A percentile compares a stretch with the other conserved stretches of the same genome.
These are phyloP conservation scores for Agrocybe chaxingu DNA, from an alignment of 768 basidiomycete species.

Conservation along the genomic window DNA sequence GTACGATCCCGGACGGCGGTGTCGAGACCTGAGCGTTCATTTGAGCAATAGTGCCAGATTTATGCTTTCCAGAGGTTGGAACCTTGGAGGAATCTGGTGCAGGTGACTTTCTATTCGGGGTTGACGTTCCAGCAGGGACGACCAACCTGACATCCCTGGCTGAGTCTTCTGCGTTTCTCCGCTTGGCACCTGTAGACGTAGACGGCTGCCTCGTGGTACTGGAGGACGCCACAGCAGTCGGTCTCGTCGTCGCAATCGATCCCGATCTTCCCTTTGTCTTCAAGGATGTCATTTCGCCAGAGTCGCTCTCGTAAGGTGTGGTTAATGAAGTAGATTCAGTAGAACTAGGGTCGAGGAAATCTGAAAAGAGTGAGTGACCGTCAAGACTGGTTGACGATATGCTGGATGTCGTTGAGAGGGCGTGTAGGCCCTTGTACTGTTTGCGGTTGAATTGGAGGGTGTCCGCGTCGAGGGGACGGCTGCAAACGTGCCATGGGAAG, in stretches of 20 bases:
- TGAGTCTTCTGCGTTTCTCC: too few species aligned
- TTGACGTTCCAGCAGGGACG: too few species aligned
- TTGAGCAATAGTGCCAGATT: too few species aligned
- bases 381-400: constrained; percentile 36
- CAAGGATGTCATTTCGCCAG: constrained; percentile 27
- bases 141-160: too few species aligned
- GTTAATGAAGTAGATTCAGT: constrained; percentile 7
- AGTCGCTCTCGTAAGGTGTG: constrained; percentile 18
- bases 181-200: too few species aligned
- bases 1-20: too few species aligned
- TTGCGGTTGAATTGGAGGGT: constrained; percentile 14
- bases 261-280: constrained; percentile 6
- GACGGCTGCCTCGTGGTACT: neutral
- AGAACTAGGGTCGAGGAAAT: constrained; percentile 20
- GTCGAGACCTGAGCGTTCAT: too few species aligned
- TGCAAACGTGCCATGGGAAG: constrained; percentile 4
- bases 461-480: constrained; percentile 25
- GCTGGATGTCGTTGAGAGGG: constrained; percentile 23
- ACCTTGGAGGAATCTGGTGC: too few species aligned
- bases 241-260: neutral
- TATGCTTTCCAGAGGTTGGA: too few species aligned
- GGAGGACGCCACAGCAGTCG: neutral
- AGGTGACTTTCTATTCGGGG: too few species aligned
- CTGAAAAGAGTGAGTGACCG: constrained; percentile 38
- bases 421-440: constrained; percentile 15